phyloP scores from a whole-genome alignment of 1,284 basidiomycete species.

The Sparassis latifolia region DNA sequence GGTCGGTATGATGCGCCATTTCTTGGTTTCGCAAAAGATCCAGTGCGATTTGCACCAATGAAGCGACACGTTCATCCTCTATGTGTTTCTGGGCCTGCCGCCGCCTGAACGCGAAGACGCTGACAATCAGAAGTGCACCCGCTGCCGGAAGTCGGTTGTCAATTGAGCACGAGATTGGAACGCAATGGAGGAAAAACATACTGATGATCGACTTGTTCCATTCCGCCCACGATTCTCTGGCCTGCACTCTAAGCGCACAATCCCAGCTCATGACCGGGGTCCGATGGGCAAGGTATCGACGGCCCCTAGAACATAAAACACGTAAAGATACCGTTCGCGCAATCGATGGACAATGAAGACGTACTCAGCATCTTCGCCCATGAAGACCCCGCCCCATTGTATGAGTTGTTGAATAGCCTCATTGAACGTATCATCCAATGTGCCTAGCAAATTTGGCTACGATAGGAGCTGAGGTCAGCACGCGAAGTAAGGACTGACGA shows the following conservation, averaged over 20 bases:
- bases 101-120: slow-evolving; percentile 23
- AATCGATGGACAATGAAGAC: slow-evolving; percentile 26
- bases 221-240: slow-evolving; percentile 57
- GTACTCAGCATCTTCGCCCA: slow-evolving; percentile 65
- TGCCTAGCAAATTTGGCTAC: slow-evolving; percentile 45
- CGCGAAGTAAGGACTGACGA: slow-evolving; percentile 3
- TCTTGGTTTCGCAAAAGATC: slow-evolving; percentile 85
- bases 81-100: slow-evolving; percentile 45
- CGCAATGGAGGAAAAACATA: slow-evolving; percentile 30
- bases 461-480: not conserved
- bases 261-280: slow-evolving; percentile 64
- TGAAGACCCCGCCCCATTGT: slow-evolving; percentile 75
- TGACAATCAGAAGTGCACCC: slow-evolving; percentile 21
- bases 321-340: slow-evolving; percentile 12
- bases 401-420: slow-evolving; percentile 81
- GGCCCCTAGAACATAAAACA: slow-evolving; percentile 39
- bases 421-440: slow-evolving; percentile 68
- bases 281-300: slow-evolving; percentile 73
- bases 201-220: slow-evolving; percentile 68
- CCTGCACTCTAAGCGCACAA: slow-evolving; percentile 68
- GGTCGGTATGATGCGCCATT: slow-evolving; percentile 79
- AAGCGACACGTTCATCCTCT: slow-evolving; percentile 69
- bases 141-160: slow-evolving; percentile 11
- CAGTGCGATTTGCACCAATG: slow-evolving; percentile 76
- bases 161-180: slow-evolving; percentile 6